Base-by-base conservation (phyloP, 495 filamentous ascomycete genomes). In the Wilcoxina mikolae region DNA sequence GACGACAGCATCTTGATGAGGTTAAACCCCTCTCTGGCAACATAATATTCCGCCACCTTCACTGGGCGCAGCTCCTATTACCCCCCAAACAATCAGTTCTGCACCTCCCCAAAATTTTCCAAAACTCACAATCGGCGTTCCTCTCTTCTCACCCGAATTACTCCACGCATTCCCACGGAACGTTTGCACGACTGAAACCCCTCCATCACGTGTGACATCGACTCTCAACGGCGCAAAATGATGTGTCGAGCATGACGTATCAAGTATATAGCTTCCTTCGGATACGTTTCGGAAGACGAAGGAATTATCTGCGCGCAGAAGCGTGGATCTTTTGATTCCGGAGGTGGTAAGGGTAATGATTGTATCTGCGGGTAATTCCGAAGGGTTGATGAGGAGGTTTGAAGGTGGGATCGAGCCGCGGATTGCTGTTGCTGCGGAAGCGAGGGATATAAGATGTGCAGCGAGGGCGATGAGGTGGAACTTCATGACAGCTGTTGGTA, bases 91-190 rank as follows among this genome's bases (percentile, higher is more conserved):
- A 35, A 15, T 15, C 31, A 5, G 5, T 35, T 15, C 31, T 35
- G 31, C 20, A 20, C 27, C 17, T 20, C 54, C 42, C 0, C 29
- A 23, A n/a, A 18, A 31, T 28, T 22, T 42, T 4, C 0, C 18
- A 33, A 27, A 24, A 80, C 80, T 74, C 67, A 94, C 88, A 89
- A 56, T 78, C 78, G 38, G 73, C 69, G 58, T 86, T 71, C 65
- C 70, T 58, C 78, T 74, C 60, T 71, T 72, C 59, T 78, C 76
- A 12, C 90, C 85, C 55, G 81, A 83, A 67, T 93, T 90, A 25
- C 74, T 78, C 85, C 87, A 87, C 56, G 88, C 78, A 62, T 91
- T 89, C 5, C 87, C 84, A n/a, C 85, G 70, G 66, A 82, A 94
- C 23, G 87, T 93, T 70, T 87, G 82, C 82, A 84, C 88, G 27